phyloP scores from a whole-genome alignment of 2,329 filamentous ascomycete species.

The Lecanosticta acicola region DNA sequence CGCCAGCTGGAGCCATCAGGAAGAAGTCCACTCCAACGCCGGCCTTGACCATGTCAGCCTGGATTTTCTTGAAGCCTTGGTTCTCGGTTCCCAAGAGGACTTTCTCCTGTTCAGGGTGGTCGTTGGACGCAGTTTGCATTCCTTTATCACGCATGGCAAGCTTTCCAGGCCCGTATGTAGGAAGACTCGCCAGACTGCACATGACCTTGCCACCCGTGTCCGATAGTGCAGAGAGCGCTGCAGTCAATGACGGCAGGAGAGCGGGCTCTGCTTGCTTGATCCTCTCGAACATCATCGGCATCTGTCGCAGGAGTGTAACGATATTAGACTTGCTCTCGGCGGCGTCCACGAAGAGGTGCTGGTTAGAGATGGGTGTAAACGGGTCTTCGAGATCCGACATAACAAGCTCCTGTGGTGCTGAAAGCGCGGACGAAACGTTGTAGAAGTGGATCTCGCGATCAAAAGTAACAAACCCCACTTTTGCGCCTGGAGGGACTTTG shows the following conservation, averaged over 20 bases:
- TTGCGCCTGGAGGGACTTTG: constrained; percentile 68
- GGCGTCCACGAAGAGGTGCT: constrained; percentile 91
- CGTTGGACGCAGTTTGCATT: constrained; percentile 76
- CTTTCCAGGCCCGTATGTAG: constrained; percentile 84
- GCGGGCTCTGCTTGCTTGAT: constrained; percentile 90
- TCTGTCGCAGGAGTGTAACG: constrained; percentile 71
- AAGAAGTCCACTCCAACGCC: constrained; percentile 94
- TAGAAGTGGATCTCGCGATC: constrained; percentile 98
- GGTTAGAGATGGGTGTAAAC: constrained; percentile 76
- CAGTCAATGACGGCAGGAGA: constrained; percentile 74
- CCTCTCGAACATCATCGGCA: constrained; percentile 80
- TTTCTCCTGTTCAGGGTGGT: constrained; percentile 76
- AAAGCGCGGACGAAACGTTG: constrained; percentile 74
- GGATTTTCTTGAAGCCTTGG: constrained; percentile 76
- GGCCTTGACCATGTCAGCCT: constrained; percentile 78
- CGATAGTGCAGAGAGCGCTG: constrained; percentile 76
- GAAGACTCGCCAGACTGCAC: constrained; percentile 78
- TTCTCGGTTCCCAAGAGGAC: constrained; percentile 89
- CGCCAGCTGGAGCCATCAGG: constrained; percentile 80
- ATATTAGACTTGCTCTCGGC: constrained; percentile 85
- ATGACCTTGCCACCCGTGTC: constrained; percentile 88
- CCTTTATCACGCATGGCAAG: constrained; percentile 83
- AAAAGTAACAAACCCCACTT: constrained; percentile 90
- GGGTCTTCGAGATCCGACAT: constrained; percentile 97
- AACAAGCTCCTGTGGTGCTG: constrained; percentile 94